These are phyloP conservation scores for Prunella vulgaris DNA, from an alignment of 257 asterid genomes.

Conservation along the genomic window DNA sequence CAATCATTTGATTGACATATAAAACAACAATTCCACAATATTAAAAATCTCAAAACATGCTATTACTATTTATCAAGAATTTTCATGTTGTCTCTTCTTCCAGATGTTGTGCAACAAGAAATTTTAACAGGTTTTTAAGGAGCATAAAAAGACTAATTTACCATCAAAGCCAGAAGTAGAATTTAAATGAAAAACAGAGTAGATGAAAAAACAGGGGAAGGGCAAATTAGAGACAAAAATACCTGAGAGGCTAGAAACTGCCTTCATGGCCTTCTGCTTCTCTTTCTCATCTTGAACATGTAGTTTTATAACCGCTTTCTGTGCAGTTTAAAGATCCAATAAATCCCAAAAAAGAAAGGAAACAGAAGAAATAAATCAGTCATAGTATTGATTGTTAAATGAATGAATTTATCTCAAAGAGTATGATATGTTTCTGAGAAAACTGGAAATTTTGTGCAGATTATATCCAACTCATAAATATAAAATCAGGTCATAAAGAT, in stretches of 20 bases:
- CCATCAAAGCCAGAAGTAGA: neutral
- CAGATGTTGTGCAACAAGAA: neutral
- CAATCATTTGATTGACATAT: too few relatives aligned
- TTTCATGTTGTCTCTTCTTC: too few relatives aligned
- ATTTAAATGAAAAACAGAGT: neutral
- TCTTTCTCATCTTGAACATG: slow-evolving; percentile 39
- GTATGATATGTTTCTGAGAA: too few relatives aligned
- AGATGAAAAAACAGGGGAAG: too few relatives aligned
- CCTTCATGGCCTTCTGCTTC: slow-evolving; percentile 60
- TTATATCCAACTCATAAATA: too few relatives aligned
- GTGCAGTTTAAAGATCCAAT: neutral
- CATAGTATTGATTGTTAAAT: neutral
- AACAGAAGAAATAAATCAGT: neutral
- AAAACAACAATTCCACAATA: too few relatives aligned
- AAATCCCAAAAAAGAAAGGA: neutral
- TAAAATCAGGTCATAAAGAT: neutral
- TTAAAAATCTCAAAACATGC: too few relatives aligned
- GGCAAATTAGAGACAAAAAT: neutral
- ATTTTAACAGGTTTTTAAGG: too few relatives aligned
- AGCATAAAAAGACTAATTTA: neutral
- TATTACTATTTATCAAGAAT: too few relatives aligned
- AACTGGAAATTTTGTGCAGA: neutral
- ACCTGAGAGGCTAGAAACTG: slow-evolving; percentile 57
- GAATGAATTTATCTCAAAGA: too few relatives aligned
- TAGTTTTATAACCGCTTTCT: slow-evolving; percentile 60